Conservation (phyloP, 2,329 filamentous ascomycete species). For the Cadophora luteo-olivacea region DNA sequence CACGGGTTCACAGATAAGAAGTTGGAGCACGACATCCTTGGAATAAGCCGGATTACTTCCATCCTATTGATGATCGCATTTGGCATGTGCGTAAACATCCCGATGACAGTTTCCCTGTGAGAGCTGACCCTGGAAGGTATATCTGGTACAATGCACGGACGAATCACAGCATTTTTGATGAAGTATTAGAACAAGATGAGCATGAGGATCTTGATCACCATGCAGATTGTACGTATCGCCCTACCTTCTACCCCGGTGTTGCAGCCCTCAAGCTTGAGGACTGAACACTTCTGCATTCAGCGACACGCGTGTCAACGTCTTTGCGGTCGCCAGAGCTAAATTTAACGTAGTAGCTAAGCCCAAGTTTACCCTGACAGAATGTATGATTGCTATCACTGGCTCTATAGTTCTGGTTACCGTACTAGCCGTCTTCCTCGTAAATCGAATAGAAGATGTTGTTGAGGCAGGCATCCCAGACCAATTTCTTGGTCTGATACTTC, state of each 20-base stretch:
- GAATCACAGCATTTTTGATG: constrained; percentile 79
- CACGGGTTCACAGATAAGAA: constrained; percentile 21
- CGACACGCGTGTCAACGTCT: background rate
- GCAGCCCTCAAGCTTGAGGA: no score
- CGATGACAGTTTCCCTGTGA: background rate
- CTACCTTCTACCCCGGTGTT: background rate
- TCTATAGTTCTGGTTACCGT: constrained; percentile 75
- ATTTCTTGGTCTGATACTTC: constrained; percentile 75
- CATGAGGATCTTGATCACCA: constrained; percentile 68
- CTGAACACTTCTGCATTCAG: background rate
- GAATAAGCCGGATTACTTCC: constrained; percentile 20
- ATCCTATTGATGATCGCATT: constrained; percentile 16
- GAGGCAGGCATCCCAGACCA: constrained; percentile 58
- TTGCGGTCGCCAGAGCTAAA: background rate
- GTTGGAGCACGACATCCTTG: constrained; percentile 19
- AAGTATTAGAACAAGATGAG: constrained; percentile 75
- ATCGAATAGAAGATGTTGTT: constrained; percentile 71
- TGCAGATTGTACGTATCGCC: constrained; percentile 51
- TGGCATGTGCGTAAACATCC: constrained; percentile 6
- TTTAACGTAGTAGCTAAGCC: constrained; percentile 51
- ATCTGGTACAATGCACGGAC: constrained; percentile 47
- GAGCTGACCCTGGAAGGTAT: constrained; percentile 2
- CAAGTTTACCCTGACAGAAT: constrained; percentile 79
- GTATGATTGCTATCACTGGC: constrained; percentile 66
- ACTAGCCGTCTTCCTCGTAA: constrained; percentile 75